A percentile compares a stretch with the other conserved stretches of the same genome.
phyloP scores from a whole-genome alignment of 176 grass and related monocot species.

The Cenchrus americanus region DNA sequence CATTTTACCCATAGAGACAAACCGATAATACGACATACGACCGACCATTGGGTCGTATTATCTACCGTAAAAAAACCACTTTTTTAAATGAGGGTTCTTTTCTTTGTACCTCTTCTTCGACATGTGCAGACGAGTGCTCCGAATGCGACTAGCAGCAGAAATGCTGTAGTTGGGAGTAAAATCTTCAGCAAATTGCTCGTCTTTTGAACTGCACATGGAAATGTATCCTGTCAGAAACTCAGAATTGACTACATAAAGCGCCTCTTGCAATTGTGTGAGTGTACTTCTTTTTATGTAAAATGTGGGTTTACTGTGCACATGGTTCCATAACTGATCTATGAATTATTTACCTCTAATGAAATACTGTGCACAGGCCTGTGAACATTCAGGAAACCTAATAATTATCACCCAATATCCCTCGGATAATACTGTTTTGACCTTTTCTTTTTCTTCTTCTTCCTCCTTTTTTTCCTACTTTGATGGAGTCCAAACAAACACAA shows the following conservation, averaged over 20 bases:
- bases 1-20: too few relatives aligned
- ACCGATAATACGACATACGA: too few relatives aligned
- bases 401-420: background rate
- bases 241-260: background rate
- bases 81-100: background rate
- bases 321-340: background rate
- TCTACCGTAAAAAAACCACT: too few relatives aligned
- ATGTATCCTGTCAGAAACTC: background rate
- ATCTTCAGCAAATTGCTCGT: background rate
- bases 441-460: too few relatives aligned
- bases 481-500: background rate
- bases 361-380: too few relatives aligned
- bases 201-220: slow-evolving; percentile 1
- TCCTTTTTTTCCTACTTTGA: background rate
- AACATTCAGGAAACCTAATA: background rate
- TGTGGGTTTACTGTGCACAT: background rate
- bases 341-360: slow-evolving; percentile 10
- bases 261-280: background rate
- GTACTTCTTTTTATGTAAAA: too few relatives aligned
- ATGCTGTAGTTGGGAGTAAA: background rate
- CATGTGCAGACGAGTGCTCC: background rate
- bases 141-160: slow-evolving; percentile 1
- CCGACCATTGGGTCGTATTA: too few relatives aligned
- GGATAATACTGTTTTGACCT: too few relatives aligned
- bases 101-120: slow-evolving; percentile 18